Evolutionary conservation across 2,329 filamentous ascomycete species (phyloP), one percentile per base, ranked within the genome.

Genomic region (Metarhizium sp.): DNA sequence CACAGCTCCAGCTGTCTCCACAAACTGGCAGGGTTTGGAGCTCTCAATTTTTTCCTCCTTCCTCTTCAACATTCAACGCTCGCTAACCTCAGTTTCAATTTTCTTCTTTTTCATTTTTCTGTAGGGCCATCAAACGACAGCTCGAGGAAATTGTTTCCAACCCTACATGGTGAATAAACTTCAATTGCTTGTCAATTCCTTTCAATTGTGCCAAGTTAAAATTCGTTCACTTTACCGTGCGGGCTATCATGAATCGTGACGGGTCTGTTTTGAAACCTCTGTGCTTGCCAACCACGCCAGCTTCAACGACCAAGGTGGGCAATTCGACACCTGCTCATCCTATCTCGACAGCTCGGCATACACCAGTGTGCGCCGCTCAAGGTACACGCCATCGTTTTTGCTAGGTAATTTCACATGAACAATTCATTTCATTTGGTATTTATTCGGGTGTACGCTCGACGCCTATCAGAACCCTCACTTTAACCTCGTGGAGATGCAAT

Each of bases 401-500:
- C 38, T n/a, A 50, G 38, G 55, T 32, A n/a, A 53, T 32, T 20
- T 50, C 13, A 30, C n/a, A 16, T 1, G 16, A 46, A 20, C 34
- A 47, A 30, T 18, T 51, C 50, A 38, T 38, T 55, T 69, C 62
- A 64, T 67, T 68, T 67, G 64, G 62, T 67, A 70, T 70, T 69
- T 69, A 66, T 70, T 70, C 61, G 67, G 71, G 73, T 69, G 75
- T 77, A 75, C 75, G 76, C 82, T 86, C 83, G 76, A 86, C 82
- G 80, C 81, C 73, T 73, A 72, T 73, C 76, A 76, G 69, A 62
- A 78, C 74, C 76, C 77, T 82, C 76, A 82, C 82, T 86, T 86
- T 84, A 86, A 86, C 83, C 83, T 86, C 81, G 77, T 84, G 80
- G 78, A 72, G 71, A 72, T 72, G 71, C 71, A 70, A 67, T 73